Base-by-base conservation (phyloP, 2,329 filamentous ascomycete species). In the Fusarium fracticaudum region DNA sequence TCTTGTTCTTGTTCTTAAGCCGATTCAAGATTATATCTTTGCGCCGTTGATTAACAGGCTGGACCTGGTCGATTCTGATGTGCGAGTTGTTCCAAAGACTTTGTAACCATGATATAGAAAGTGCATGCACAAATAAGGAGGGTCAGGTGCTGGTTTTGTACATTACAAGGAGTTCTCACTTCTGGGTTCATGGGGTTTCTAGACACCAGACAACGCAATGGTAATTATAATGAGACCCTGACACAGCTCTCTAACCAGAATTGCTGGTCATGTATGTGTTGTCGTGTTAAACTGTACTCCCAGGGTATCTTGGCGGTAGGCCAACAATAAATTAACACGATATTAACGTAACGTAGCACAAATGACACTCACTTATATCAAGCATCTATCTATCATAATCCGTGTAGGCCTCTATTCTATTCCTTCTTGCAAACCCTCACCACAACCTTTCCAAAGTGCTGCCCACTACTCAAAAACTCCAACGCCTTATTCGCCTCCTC, bases 371-470 rank as follows among this genome's bases (percentile, higher is more conserved):
- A 4, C 17, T 29, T 44, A n/a, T 38, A 43, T 37, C 43, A 6
- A 45, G 6, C 8, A 20, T 48, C 35, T 60, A 31, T 66, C 35
- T 35, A 51, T 31, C 47, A 45, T 26, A 22, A 20, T 1, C 3
- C 22, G 6, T 43, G 8, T 31, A 29, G 22, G 3, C 24, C 14
- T 37, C 20, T 40, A 4, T 8, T 60, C 62, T 60, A 73, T 38
- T 66, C 53, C 38, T 67, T 55, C 71, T 80, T 80, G 14, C 75
- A 79, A 20, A 85, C 82, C 73, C 78, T 86, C 63, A 91, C 82
- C 14, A 87, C 84, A 37, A 91, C 83, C 80, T 91, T 91, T 31
- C 89, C 89, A 77, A 91, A 88, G 74, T 90, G 88, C 71, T 84
- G 85, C 41, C 88, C 86, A 44, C 82, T 84, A 75, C 80, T 86